These are phyloP conservation scores for Beauveria brongniartii DNA, from an alignment of 2,329 filamentous ascomycete species.

Conservation along the genomic window DNA sequence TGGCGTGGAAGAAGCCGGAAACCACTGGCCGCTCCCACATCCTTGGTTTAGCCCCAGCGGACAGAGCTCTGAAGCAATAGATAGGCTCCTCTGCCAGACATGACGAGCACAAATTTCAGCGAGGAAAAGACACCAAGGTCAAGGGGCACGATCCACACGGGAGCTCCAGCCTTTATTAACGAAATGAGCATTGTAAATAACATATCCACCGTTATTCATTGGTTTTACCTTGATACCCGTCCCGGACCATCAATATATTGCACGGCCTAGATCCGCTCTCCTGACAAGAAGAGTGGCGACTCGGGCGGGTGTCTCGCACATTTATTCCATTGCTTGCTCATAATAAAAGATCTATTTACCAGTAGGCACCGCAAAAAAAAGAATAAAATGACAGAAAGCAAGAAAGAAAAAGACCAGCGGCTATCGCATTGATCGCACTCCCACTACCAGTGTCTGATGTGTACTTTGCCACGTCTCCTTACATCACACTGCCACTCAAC, in stretches of 20 bases:
- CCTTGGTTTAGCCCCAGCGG: conserved; percentile 1
- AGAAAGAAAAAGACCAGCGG: not conserved
- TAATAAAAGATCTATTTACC: too few species aligned
- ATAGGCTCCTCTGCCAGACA: conserved; percentile 8
- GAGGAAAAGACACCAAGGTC: not conserved
- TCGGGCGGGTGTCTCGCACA: not conserved
- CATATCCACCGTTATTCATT: conserved; percentile 7
- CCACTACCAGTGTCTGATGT: not conserved
- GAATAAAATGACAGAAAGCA: not conserved
- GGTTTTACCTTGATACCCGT: not conserved
- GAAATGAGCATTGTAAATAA: conserved; percentile 10
- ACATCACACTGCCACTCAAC: not conserved
- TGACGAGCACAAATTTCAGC: not conserved
- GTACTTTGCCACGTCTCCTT: not conserved
- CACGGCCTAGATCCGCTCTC: not conserved
- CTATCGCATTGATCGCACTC: not conserved
- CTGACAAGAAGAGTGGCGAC: conserved; percentile 1
- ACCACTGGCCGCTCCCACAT: not conserved
- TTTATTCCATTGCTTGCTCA: too few species aligned
- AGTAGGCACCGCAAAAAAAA: not conserved
- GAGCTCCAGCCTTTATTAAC: not conserved
- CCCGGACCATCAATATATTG: not conserved
- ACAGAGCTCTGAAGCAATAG: not conserved
- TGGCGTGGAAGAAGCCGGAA: conserved; percentile 12
- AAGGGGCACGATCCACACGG: not conserved